A percentile compares a stretch with the other conserved stretches of the same genome.
These are phyloP conservation scores for Agaricales sp. DNA, from an alignment of 1,284 basidiomycete species.

Conservation along the genomic window DNA sequence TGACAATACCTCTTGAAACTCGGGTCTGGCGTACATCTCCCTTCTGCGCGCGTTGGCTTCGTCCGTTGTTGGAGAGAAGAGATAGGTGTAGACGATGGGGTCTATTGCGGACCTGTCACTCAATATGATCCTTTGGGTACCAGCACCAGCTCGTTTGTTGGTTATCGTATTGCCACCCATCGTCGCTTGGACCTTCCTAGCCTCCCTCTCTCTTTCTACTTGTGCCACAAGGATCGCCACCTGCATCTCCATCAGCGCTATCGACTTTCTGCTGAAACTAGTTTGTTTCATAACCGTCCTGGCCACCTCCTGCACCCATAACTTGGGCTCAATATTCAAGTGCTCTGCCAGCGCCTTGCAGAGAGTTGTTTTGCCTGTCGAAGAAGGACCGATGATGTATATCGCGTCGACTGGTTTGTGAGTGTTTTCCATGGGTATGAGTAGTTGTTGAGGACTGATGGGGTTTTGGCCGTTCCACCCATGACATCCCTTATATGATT, in stretches of 20 bases:
- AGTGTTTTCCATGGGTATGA: conserved; percentile 5
- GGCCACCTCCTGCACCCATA: conserved; percentile 49
- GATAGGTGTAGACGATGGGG: conserved; percentile 46
- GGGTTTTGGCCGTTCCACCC: conserved; percentile 3
- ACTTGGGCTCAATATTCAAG: conserved; percentile 24
- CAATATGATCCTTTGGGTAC: conserved; percentile 17
- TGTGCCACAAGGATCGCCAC: conserved; percentile 47
- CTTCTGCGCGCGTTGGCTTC: conserved; percentile 25
- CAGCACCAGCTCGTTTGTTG: too few species aligned
- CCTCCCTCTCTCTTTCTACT: conserved; percentile 29
- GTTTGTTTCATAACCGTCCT: conserved; percentile 38
- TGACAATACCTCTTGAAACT: conserved; percentile 19
- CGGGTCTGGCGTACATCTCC: conserved; percentile 27
- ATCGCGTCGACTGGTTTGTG: conserved; percentile 11
- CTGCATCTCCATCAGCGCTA: conserved; percentile 47
- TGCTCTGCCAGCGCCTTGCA: conserved; percentile 37
- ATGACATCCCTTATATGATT: neutral
- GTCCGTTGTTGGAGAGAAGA: conserved; percentile 26
- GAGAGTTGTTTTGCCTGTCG: conserved; percentile 56
- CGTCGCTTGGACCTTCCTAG: too few species aligned
- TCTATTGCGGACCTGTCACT: conserved; percentile 56
- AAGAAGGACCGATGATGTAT: conserved; percentile 50
- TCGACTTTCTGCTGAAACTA: conserved; percentile 41
- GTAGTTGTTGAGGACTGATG: conserved; percentile 13
- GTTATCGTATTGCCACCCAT: too few species aligned